phyloP scores from a whole-genome alignment of 257 asterid species.

The Verbascum thapsus region DNA sequence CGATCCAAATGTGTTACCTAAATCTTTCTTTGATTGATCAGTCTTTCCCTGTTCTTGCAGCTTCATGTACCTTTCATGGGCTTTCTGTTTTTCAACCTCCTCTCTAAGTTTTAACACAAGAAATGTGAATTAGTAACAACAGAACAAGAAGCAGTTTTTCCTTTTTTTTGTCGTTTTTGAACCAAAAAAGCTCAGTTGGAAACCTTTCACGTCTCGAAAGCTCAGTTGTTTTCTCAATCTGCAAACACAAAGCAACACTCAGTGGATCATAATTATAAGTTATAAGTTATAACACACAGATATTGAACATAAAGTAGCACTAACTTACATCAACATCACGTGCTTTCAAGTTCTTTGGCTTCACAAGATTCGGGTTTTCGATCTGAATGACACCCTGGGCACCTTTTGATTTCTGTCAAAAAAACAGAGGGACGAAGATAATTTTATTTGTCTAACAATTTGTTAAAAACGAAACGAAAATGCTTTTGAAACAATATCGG shows the following conservation, averaged over 20 bases:
- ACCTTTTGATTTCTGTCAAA: conserved; percentile 75
- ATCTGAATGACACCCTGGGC: conserved; percentile 76
- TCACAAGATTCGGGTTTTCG: conserved; percentile 79
- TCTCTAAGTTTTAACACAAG: conserved; percentile 56
- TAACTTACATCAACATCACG: conserved; percentile 75
- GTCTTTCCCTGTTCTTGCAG: conserved; percentile 99
- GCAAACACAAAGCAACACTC: conserved; percentile 33
- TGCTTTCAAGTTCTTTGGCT: conserved; percentile 84
- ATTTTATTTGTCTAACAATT: conserved; percentile 7
- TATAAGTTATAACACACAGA: neutral
- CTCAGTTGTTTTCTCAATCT: conserved; percentile 89
- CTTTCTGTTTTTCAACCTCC: conserved; percentile 89
- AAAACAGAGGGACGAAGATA: conserved; percentile 7
- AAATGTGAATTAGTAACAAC: no score
- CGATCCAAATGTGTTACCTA: conserved; percentile 50
- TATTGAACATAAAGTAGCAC: neutral
- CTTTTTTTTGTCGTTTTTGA: no score
- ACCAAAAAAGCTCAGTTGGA: no score
- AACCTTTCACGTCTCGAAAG: conserved; percentile 93
- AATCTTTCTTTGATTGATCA: conserved; percentile 88
- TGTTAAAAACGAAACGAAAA: neutral
- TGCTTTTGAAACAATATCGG: conserved; percentile 13
- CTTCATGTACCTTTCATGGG: conserved; percentile 97
- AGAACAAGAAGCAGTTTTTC: no score
- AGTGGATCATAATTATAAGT: conserved; percentile 14